Conservation (phyloP, 192 early-diverging fungal species). For the Rhizoclosmatium globosum region DNA sequence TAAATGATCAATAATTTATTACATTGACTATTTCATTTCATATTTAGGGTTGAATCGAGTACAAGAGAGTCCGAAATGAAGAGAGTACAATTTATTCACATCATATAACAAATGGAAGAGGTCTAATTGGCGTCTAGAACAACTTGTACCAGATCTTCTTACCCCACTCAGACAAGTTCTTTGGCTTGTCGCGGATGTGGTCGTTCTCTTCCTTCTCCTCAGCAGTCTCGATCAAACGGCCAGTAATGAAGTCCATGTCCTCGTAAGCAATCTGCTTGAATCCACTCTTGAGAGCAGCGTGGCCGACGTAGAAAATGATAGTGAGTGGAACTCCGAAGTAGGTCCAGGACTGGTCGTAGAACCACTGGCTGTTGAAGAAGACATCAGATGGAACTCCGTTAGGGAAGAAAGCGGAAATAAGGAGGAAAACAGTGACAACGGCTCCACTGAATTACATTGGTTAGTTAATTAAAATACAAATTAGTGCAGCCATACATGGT, state of each 20-base stretch:
- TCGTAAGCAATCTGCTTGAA: slow-evolving; percentile 7
- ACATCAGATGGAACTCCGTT: not conserved
- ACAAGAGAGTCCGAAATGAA: no score
- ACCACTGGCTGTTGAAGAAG: slow-evolving; percentile 27
- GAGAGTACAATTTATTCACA: no score
- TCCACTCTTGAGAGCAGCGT: not conserved
- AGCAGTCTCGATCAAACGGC: slow-evolving; percentile 1
- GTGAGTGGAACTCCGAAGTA: slow-evolving; percentile 29
- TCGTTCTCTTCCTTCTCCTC: slow-evolving; percentile 15
- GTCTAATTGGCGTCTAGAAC: slow-evolving; percentile 3
- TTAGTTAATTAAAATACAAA: no score
- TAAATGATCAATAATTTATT: no score
- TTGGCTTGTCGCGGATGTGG: slow-evolving; percentile 1
- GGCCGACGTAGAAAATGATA: not conserved
- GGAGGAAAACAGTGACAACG: slow-evolving; percentile 14
- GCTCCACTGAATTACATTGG: not conserved
- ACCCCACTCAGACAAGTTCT: not conserved
- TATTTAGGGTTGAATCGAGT: no score
- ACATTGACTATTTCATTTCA: no score
- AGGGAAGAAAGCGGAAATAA: slow-evolving; percentile 10
- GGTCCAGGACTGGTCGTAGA: slow-evolving; percentile 2
- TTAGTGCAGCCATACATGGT: not conserved
- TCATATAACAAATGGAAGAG: no score
- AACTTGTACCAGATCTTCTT: slow-evolving; percentile 9
- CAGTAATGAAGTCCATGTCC: slow-evolving; percentile 32